phyloP scores from a whole-genome alignment of 495 filamentous ascomycete genomes.

The Lasiosphaeria ovina region DNA sequence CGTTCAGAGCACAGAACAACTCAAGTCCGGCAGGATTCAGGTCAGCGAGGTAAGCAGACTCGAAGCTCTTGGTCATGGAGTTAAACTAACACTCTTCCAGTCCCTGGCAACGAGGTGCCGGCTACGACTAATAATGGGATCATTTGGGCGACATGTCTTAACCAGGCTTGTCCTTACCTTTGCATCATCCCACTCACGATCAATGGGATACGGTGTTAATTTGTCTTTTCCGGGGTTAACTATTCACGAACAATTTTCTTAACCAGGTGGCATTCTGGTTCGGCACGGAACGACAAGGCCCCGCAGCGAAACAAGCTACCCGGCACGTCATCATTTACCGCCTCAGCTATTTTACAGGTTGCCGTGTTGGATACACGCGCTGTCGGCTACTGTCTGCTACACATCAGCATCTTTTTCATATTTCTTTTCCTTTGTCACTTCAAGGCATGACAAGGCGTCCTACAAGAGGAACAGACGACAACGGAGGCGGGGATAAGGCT shows the following conservation, averaged over 20 bases:
- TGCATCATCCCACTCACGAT: slow-evolving; percentile 14
- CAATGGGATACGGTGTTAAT: slow-evolving; percentile 15
- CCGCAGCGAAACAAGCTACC: background rate
- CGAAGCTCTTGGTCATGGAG: background rate
- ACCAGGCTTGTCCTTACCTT: slow-evolving; percentile 13
- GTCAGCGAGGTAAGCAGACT: slow-evolving; percentile 46
- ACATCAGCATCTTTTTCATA: slow-evolving; percentile 1
- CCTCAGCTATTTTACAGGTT: background rate
- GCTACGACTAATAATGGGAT: slow-evolving; percentile 42
- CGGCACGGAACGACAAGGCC: background rate
- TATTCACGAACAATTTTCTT: background rate
- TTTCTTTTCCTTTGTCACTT: slow-evolving; percentile 6
- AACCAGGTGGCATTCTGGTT: slow-evolving; percentile 3
- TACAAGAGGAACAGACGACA: slow-evolving; percentile 4
- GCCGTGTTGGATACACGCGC: slow-evolving; percentile 15
- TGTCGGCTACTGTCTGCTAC: background rate
- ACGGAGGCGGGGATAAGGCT: background rate
- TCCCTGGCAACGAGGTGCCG: slow-evolving; percentile 56
- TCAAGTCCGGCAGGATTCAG: slow-evolving; percentile 40
- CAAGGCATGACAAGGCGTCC: slow-evolving; percentile 16
- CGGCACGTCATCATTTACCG: background rate
- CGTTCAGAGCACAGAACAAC: slow-evolving; percentile 32
- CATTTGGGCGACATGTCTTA: background rate
- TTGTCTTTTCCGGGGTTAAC: background rate
- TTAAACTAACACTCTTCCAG: slow-evolving; percentile 34